Evolutionary conservation across 2,329 filamentous ascomycete species (phyloP), one percentile per base, ranked within the genome.

Genomic region (Trichoderma sp.): DNA sequence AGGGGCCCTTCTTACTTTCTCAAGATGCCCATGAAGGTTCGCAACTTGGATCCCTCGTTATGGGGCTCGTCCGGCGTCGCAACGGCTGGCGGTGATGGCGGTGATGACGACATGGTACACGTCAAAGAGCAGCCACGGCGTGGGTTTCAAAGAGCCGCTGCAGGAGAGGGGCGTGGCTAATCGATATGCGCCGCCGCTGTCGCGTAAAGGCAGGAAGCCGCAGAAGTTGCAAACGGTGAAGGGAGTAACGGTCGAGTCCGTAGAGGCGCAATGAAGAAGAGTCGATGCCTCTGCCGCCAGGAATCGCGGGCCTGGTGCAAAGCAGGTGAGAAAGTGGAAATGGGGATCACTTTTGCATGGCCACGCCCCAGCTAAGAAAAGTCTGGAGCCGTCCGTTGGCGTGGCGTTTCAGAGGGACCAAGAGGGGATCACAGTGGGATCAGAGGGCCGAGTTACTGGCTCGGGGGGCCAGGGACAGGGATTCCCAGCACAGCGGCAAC

Each of bases 1-100:
- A 25, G 60, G 7, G 34, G 13, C n/a, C 48, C 9, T 79, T 79
- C 89, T 82, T 85, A 97, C 93, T 92, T 97, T 80, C 90, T 90
- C 76, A 98, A 81, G 73, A 97, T 97, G 64, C 89, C 88, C 70
- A 97, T 80, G 76, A 98, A 97, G 1, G 92, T 96, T 80, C 89
- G 91, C 75, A 98, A 83, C 84, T 97, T 97, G 72, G 92, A 94
- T 72, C 88, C 89, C 68, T 98, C 94, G 81, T 92, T 93, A 72
- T 84, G 84, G 27, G 76, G 71, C 72, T 85, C 83, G 67, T 84
- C 83, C 17, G 79, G 72, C 35, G 77, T 70, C 39, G 77, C 78
- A 70, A 74, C 74, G 67, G 70, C 73, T 59, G 74, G 73, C 65
- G 73, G 77, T 69, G 74, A 72, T 72, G 73, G 77, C 69, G 74